phyloP scores from a whole-genome alignment of 208 protist genomes.

The Leishmania mexicana region DNA sequence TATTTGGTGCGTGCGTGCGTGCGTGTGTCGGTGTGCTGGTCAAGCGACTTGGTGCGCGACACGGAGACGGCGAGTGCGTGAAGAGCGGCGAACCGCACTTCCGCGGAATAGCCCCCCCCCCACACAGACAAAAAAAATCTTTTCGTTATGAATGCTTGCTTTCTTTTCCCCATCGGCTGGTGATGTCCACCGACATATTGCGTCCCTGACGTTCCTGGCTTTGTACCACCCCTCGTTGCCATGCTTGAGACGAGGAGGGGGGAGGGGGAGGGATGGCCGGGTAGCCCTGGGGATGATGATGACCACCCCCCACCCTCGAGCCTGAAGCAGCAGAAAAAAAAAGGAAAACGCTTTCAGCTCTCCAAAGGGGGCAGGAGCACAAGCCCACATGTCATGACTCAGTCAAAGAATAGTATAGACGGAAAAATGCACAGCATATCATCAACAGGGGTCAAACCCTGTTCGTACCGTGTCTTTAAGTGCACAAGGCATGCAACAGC shows the following conservation, averaged over 20 bases:
- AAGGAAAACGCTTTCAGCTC: too few species aligned
- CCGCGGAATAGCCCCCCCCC: background rate
- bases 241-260: background rate
- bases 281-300: background rate
- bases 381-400: background rate
- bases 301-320: too few species aligned
- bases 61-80: background rate
- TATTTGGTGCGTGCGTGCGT: background rate
- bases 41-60: background rate
- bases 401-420: background rate
- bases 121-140: background rate
- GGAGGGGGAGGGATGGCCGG: background rate
- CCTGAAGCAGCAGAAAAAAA: too few species aligned
- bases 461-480: background rate
- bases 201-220: background rate
- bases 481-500: background rate
- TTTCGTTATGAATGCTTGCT: background rate
- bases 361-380: background rate
- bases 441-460: background rate
- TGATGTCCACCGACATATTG: background rate
- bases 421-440: background rate
- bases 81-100: background rate
- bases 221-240: background rate
- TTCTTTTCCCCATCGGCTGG: background rate
- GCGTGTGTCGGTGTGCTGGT: background rate